phyloP scores from a whole-genome alignment of 768 basidiomycete species.

The Boletus sp. region DNA sequence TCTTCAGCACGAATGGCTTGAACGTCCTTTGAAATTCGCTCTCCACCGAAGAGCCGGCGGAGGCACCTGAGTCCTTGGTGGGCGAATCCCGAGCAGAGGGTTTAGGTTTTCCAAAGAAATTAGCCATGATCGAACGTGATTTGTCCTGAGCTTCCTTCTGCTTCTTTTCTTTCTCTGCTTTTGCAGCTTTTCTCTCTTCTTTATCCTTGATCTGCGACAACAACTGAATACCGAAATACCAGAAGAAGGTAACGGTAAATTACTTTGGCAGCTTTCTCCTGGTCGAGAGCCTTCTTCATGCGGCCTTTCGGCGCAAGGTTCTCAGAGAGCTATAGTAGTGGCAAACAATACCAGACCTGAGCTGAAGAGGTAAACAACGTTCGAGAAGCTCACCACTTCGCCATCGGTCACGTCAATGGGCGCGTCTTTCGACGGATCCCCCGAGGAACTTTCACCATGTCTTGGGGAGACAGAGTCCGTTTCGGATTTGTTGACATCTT shows the following conservation, averaged over 20 bases:
- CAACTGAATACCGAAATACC: slow-evolving; percentile 1
- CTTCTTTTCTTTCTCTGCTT: slow-evolving; percentile 69
- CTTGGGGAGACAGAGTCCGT: slow-evolving; percentile 1
- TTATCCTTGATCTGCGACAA: slow-evolving; percentile 61
- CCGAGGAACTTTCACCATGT: not conserved
- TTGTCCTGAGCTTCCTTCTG: slow-evolving; percentile 68
- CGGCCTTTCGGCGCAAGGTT: slow-evolving; percentile 36
- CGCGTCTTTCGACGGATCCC: slow-evolving; percentile 29
- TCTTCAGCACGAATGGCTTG: slow-evolving; percentile 77
- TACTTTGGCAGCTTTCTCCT: slow-evolving; percentile 47
- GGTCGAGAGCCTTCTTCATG: slow-evolving; percentile 52
- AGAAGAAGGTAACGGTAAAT: not conserved
- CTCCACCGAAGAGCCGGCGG: slow-evolving; percentile 36
- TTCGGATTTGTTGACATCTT: slow-evolving; percentile 32
- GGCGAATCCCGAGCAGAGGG: slow-evolving; percentile 22
- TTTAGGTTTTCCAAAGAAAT: slow-evolving; percentile 72
- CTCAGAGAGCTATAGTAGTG: slow-evolving; percentile 17
- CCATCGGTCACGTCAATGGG: slow-evolving; percentile 38
- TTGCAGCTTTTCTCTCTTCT: slow-evolving; percentile 65
- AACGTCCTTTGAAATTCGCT: slow-evolving; percentile 76
- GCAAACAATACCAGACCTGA: not conserved
- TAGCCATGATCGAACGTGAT: slow-evolving; percentile 73
- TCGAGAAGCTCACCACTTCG: slow-evolving; percentile 33
- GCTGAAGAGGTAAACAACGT: not conserved
- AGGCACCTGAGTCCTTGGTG: slow-evolving; percentile 26